Evolutionary conservation across 129 eudicot species (phyloP).

Genomic region (Pulicaria dysenterica): DNA sequence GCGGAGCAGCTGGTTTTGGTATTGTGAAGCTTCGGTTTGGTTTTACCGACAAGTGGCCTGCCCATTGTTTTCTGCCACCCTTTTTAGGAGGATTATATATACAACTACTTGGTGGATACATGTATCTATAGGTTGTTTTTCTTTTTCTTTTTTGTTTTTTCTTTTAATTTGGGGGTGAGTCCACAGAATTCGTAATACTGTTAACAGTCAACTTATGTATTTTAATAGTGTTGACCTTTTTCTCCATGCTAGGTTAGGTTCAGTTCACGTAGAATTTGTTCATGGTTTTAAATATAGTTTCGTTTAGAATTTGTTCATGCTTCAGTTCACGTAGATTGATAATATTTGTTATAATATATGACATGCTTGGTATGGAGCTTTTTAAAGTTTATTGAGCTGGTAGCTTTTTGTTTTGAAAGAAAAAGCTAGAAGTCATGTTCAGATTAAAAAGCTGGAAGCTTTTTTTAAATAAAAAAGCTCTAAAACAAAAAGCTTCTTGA

Average conservation of each 20-base stretch:
- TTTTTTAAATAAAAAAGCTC: no score
- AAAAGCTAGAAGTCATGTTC: no score
- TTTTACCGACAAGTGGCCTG: conserved; percentile 34
- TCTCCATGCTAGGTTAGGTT: no score
- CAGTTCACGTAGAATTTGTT: not conserved
- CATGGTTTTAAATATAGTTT: no score
- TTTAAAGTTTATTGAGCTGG: no score
- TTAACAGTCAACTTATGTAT: conserved; percentile 8
- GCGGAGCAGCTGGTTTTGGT: conserved; percentile 60
- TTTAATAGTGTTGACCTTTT: conserved; percentile 25
- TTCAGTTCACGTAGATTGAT: no score
- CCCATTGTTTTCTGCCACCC: conserved; percentile 55
- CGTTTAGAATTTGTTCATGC: no score
- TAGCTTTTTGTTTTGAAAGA: no score
- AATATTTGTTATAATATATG: no score
- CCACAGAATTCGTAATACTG: conserved; percentile 44
- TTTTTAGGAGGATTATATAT: not conserved
- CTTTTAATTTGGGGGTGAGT: conserved; percentile 6
- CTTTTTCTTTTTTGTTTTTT: not conserved
- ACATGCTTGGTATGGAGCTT: no score
- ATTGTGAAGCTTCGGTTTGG: conserved; percentile 9
- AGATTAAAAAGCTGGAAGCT: no score
- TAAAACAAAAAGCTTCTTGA: no score
- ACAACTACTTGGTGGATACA: not conserved
- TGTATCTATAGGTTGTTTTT: conserved; percentile 5